Base-by-base conservation (phyloP, 345 rosid genomes). In the Adansonia digitata region DNA sequence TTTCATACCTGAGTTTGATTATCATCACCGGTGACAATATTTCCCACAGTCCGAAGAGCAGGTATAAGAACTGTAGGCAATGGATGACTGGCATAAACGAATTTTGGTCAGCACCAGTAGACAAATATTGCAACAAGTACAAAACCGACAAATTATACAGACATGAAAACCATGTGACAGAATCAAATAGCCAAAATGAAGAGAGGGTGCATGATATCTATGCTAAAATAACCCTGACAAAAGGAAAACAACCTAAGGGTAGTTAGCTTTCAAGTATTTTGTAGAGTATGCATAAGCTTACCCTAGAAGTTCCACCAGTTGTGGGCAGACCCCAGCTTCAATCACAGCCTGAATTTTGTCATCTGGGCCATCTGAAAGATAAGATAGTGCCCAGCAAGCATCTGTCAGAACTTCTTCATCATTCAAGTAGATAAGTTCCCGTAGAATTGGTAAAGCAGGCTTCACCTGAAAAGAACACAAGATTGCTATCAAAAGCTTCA, bases 401-500 rank as follows among this genome's bases (percentile, higher is more conserved):
- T 92, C 95, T 26, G 97, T 89, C 56, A 92, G 79, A 76, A 92
- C 95, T 87, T 92, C 97, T 78, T 92, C 97, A 82, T 92, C 97
- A 75, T 83, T 82, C 65, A 85, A 79, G 79, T 84, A 82, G 45
- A 92, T 88, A 67, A 92, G 97, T 69, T 88, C 88, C 77, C 84
- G 89, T 48, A 92, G 91, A 83, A 87, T 76, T 27, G 96, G 88
- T 75, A 92, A 75, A 4, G 97, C 97, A 77, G 95, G 91, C 83
- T 86, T 88, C 75, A 90, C 95, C 97, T 92, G 80, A 71, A 75
- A 74, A 37, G 51, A 75, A 76, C 66, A 65, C 72, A 79, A 59
- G 26, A 51, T 37, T 34, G 37, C 52, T 26, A 65, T 20, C 34
- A 60, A 12, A 34, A 49, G 18, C 45, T 60, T 24, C 18, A 55